A percentile compares a stretch with the other conserved stretches of the same genome.
phyloP scores from a whole-genome alignment of 2,329 filamentous ascomycete species.

The Neonectria sp. region DNA sequence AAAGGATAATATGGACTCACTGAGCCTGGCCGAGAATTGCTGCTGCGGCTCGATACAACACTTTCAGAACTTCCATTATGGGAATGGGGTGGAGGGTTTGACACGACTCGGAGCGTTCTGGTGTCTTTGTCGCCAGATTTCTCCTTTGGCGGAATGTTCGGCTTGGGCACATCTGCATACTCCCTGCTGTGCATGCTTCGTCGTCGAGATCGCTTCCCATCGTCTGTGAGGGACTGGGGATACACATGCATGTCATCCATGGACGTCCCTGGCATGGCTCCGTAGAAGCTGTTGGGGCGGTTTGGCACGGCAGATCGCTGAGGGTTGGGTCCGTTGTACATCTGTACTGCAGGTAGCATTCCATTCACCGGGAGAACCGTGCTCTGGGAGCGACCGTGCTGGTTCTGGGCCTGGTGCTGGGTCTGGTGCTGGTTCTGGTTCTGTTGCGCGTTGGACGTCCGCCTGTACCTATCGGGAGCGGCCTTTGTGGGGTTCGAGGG shows the following conservation, averaged over 20 bases:
- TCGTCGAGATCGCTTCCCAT: constrained; percentile 83
- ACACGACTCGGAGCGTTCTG: constrained; percentile 58
- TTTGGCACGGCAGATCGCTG: constrained; percentile 55
- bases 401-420: constrained; percentile 45
- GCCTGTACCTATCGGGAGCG: constrained; percentile 83
- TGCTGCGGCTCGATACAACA: constrained; percentile 70
- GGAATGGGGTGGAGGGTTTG: constrained; percentile 49
- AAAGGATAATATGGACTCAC: constrained; percentile 66
- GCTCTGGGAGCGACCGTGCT: constrained; percentile 57
- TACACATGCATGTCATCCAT: constrained; percentile 80
- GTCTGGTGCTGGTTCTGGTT: constrained; percentile 37
- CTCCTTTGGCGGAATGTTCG: constrained; percentile 42
- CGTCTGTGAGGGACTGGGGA: constrained; percentile 71
- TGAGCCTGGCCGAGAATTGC: constrained; percentile 73
- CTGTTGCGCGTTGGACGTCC: constrained; percentile 58
- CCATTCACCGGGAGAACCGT: constrained; percentile 49
- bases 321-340: constrained; percentile 49
- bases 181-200: constrained; percentile 83
- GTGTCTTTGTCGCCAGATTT: constrained; percentile 55
- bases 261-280: constrained; percentile 61
- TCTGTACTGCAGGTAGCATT: constrained; percentile 48
- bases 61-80: constrained; percentile 77
- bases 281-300: constrained; percentile 69
- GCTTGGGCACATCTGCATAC: constrained; percentile 41
- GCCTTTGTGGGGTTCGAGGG: constrained; percentile 61